Evolutionary conservation across 352 stramenopile species (phyloP).

Genomic region (Globisporangium carolinianum): DNA sequence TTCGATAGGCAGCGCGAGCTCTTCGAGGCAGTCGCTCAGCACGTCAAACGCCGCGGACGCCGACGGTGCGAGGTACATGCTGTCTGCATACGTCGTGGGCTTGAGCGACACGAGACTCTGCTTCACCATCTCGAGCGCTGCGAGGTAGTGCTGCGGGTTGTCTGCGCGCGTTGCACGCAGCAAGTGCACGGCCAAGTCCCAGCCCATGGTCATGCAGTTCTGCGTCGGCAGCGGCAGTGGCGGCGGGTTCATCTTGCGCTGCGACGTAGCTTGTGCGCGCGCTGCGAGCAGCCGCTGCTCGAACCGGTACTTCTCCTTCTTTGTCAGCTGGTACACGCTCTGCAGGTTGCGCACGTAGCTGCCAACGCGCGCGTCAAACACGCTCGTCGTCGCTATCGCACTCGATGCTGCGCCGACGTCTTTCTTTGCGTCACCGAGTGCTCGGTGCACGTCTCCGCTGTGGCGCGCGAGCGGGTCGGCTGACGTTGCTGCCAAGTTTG

Average conservation of each 20-base stretch:
- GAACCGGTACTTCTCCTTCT: slow-evolving; percentile 77
- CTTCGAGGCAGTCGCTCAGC: slow-evolving; percentile 60
- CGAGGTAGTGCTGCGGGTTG: slow-evolving; percentile 60
- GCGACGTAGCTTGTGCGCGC: slow-evolving; percentile 43
- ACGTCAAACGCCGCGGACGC: slow-evolving; percentile 66
- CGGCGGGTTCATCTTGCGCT: slow-evolving; percentile 62
- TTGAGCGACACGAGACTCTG: slow-evolving; percentile 61
- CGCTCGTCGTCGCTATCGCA: slow-evolving; percentile 1
- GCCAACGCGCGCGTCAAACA: slow-evolving; percentile 64
- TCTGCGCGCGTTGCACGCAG: slow-evolving; percentile 58
- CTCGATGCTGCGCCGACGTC: slow-evolving; percentile 7
- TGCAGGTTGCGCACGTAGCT: slow-evolving; percentile 73
- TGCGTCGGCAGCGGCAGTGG: slow-evolving; percentile 75
- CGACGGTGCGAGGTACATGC: slow-evolving; percentile 77
- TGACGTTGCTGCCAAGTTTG: slow-evolving; percentile 35
- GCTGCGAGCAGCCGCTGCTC: slow-evolving; percentile 59
- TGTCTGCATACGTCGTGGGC: slow-evolving; percentile 72
- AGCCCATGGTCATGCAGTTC: slow-evolving; percentile 79
- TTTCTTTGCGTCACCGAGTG: slow-evolving; percentile 12
- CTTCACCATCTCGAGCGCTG: slow-evolving; percentile 71
- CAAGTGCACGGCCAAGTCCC: slow-evolving; percentile 70
- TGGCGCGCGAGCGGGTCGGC: slow-evolving; percentile 4
- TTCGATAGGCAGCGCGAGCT: slow-evolving; percentile 24
- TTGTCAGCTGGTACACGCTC: slow-evolving; percentile 61
- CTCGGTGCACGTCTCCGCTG: slow-evolving; percentile 9